These are phyloP conservation scores for Plasmodium yoelii DNA, from an alignment of 169 alveolate genomes.

Conservation along the genomic window DNA sequence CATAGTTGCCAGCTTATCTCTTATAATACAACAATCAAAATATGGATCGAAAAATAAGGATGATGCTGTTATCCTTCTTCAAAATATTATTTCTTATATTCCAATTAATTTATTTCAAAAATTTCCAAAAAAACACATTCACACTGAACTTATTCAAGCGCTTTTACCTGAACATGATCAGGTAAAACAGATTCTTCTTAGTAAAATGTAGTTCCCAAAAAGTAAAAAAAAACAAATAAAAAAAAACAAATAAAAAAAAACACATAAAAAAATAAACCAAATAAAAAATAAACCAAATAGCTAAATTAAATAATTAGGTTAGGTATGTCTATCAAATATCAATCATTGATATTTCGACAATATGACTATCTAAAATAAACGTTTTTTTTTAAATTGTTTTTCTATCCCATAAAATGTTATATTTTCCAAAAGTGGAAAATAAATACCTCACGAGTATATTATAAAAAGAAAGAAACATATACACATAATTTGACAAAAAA, in stretches of 20 bases:
- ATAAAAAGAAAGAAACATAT: too few species aligned
- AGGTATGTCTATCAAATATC: too few species aligned
- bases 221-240: background rate
- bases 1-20: conserved; percentile 46
- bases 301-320: too few species aligned
- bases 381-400: too few species aligned
- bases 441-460: too few species aligned
- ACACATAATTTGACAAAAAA: too few species aligned
- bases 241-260: too few species aligned
- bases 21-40: conserved; percentile 27
- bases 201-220: conserved; percentile 3
- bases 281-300: background rate
- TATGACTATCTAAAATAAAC: too few species aligned
- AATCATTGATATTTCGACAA: too few species aligned
- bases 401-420: too few species aligned
- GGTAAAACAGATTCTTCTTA: conserved; percentile 31
- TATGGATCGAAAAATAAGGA: conserved; percentile 39
- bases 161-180: conserved; percentile 21
- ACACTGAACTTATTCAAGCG: conserved; percentile 18
- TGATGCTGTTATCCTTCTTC: conserved; percentile 17
- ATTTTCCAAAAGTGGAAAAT: too few species aligned
- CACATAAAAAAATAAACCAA: too few species aligned
- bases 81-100: conserved; percentile 14
- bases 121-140: conserved; percentile 48
- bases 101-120: conserved; percentile 24